Evolutionary conservation across 345 rosid species (phyloP).

Genomic region (Hevea brasiliensis): DNA sequence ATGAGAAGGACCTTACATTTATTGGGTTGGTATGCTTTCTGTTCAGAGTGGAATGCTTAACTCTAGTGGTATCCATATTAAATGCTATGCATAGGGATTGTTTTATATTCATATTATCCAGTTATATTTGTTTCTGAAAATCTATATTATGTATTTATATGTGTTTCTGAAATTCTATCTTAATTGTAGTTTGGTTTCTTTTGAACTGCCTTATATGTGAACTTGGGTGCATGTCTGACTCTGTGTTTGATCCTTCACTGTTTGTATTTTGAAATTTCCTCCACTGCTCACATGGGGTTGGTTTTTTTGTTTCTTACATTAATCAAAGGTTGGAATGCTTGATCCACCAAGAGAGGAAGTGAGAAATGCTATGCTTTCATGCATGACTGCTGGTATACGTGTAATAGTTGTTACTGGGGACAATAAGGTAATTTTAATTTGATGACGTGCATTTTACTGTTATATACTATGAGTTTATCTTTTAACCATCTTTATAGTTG

Average conservation of each 20-base stretch:
- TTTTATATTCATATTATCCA: not conserved
- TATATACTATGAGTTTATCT: not conserved
- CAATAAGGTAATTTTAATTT: slow-evolving; percentile 67
- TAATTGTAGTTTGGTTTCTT: not conserved
- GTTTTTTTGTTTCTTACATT: not conserved
- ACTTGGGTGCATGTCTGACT: not conserved
- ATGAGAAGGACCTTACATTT: slow-evolving; percentile 95
- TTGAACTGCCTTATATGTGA: not conserved
- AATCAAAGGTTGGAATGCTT: slow-evolving; percentile 90
- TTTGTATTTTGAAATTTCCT: not conserved
- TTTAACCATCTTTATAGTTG: slow-evolving; percentile 15
- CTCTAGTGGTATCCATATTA: not conserved
- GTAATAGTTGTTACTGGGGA: slow-evolving; percentile 99
- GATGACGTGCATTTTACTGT: slow-evolving; percentile 4
- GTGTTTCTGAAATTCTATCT: not conserved
- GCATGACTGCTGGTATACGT: slow-evolving; percentile 99
- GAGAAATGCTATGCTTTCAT: slow-evolving; percentile 86
- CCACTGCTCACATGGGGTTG: not conserved
- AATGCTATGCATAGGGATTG: slow-evolving; percentile 2
- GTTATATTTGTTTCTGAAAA: too few relatives aligned
- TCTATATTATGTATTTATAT: too few relatives aligned
- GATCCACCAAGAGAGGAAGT: slow-evolving; percentile 99
- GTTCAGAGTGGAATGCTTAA: slow-evolving; percentile 26
- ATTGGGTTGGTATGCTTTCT: slow-evolving; percentile 98
- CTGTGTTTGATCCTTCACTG: not conserved